phyloP scores from a whole-genome alignment of 1,284 basidiomycete species.

The Cryptococcus sp. region DNA sequence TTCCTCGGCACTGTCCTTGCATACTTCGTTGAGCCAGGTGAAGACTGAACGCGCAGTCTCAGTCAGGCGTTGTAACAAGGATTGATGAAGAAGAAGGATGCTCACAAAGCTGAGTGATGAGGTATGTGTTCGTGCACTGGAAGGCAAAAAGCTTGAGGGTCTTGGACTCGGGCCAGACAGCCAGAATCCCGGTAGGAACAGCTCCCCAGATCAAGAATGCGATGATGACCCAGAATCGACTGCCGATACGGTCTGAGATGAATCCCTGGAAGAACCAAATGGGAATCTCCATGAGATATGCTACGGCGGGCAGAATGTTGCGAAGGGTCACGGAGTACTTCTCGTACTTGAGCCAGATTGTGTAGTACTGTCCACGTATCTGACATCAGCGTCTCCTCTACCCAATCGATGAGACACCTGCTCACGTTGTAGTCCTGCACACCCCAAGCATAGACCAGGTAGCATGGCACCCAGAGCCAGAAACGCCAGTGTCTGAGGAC shows the following conservation, averaged over 20 bases:
- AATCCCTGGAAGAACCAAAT: conserved; percentile 15
- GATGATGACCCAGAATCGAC: conserved; percentile 6
- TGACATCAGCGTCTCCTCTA: too few relatives aligned
- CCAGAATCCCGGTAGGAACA: conserved; percentile 19
- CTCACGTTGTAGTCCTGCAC: conserved; percentile 13
- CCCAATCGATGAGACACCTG: neutral
- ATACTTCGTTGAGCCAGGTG: conserved; percentile 23
- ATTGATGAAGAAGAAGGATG: too few relatives aligned
- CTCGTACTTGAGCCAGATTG: conserved; percentile 14
- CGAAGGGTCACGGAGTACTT: conserved; percentile 15
- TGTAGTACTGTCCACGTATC: conserved; percentile 2
- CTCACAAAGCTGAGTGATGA: too few relatives aligned
- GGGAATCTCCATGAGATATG: conserved; percentile 21
- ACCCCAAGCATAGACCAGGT: conserved; percentile 13
- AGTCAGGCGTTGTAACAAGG: conserved; percentile 1
- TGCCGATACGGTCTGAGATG: conserved; percentile 13
- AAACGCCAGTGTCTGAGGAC: conserved; percentile 16
- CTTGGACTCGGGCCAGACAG: conserved; percentile 17
- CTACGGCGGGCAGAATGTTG: conserved; percentile 14
- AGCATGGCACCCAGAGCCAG: conserved; percentile 16
- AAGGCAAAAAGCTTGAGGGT: conserved; percentile 18
- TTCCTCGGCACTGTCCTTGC: conserved; percentile 9
- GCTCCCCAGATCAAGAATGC: conserved; percentile 16
- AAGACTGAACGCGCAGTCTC: conserved; percentile 16
- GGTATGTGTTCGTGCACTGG: neutral